Evolutionary conservation across 1,139 yeast species (phyloP).

Genomic region (Starmera stellimalicola): DNA sequence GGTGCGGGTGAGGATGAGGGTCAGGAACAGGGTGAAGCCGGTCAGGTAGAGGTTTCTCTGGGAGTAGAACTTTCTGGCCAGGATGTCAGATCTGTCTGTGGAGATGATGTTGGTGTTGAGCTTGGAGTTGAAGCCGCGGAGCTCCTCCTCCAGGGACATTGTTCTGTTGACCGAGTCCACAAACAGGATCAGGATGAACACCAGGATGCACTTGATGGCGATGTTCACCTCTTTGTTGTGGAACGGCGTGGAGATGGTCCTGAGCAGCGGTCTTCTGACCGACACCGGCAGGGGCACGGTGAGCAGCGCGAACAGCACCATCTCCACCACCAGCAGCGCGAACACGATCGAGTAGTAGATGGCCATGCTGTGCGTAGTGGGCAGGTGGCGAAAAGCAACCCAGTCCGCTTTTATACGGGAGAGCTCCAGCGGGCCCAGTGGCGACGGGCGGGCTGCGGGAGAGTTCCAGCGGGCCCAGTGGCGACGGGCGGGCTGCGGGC

Average conservation of each 20-base stretch:
- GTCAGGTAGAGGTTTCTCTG: constrained; percentile 96
- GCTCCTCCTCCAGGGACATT: constrained; percentile 57
- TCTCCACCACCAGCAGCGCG: constrained; percentile 63
- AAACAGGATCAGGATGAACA: constrained; percentile 76
- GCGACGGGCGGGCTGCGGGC: no score
- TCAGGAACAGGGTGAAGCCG: constrained; percentile 88
- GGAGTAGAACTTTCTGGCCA: constrained; percentile 87
- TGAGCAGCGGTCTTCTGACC: constrained; percentile 59
- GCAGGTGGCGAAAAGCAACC: no score
- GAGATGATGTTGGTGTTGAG: constrained; percentile 11
- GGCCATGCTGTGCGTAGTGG: no score
- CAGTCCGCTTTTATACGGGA: no score
- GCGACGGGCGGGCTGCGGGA: no score
- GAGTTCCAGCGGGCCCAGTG: no score
- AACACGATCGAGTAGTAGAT: constrained; percentile 70
- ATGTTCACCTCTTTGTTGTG: constrained; percentile 64
- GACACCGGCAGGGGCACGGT: constrained; percentile 81
- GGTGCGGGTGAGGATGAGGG: constrained; percentile 81
- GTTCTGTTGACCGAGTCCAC: constrained; percentile 86
- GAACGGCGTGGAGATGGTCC: constrained; percentile 60
- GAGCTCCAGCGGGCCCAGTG: no score
- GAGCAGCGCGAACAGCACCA: constrained; percentile 70
- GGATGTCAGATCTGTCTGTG: constrained; percentile 64
- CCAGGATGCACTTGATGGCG: constrained; percentile 73
- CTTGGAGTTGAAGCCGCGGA: constrained; percentile 21